Evolutionary conservation across 1,284 basidiomycete species (phyloP).

Genomic region (Cryptococcus amylolentus): DNA sequence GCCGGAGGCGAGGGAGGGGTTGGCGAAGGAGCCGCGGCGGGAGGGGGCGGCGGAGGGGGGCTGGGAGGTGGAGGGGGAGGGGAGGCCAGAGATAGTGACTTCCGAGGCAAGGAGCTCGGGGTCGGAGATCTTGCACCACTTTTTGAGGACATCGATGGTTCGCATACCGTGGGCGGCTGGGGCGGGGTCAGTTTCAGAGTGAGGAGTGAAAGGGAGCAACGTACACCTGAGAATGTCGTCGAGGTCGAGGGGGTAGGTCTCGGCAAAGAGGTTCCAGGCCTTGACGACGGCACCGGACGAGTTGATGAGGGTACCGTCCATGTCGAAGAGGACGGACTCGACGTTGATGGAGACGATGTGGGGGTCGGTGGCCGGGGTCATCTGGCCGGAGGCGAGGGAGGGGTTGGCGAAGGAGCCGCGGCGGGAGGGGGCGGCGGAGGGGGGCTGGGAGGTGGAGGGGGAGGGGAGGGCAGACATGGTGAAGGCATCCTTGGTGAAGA

Average conservation of each 20-base stretch:
- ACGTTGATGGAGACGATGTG: conserved; percentile 50
- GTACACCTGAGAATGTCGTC: conserved; percentile 44
- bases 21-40: conserved; percentile 36
- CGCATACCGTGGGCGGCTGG: conserved; percentile 47
- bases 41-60: conserved; percentile 33
- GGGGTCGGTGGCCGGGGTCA: conserved; percentile 69
- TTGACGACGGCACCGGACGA: conserved; percentile 47
- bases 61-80: conserved; percentile 29
- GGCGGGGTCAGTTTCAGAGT: neutral
- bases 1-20: conserved; percentile 16
- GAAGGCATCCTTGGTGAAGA: conserved; percentile 50
- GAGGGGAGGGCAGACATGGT: conserved; percentile 48
- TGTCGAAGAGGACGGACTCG: conserved; percentile 49
- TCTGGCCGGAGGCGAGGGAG: conserved; percentile 55
- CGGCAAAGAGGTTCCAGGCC: conserved; percentile 47
- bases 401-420: conserved; percentile 33
- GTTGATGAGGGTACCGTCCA: conserved; percentile 49
- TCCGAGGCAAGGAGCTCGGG: conserved; percentile 40
- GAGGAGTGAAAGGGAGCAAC: conserved; percentile 1
- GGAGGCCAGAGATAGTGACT: too few relatives aligned
- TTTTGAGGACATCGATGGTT: conserved; percentile 47
- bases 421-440: conserved; percentile 33
- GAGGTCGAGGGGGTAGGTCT: conserved; percentile 45
- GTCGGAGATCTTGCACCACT: conserved; percentile 48
- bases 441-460: conserved; percentile 28